Conservation (phyloP, 2,329 filamentous ascomycete species). For the Drechmeria coniospora region DNA sequence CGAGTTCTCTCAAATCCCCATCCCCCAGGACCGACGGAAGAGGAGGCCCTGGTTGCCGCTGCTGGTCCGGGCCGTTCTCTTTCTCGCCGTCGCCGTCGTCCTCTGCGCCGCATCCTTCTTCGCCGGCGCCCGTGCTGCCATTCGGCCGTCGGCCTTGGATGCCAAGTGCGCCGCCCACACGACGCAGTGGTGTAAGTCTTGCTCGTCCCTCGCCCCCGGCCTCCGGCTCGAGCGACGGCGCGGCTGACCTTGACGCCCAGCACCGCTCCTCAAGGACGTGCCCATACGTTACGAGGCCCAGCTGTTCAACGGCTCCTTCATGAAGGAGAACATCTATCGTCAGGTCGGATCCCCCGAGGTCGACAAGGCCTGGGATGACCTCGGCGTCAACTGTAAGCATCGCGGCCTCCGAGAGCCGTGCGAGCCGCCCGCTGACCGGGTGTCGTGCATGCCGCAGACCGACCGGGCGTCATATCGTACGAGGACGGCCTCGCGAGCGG, state of each 20-base stretch:
- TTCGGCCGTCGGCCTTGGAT: slow-evolving; percentile 2
- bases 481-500: slow-evolving; percentile 34
- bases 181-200: slow-evolving; percentile 20
- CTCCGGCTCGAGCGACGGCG: background rate
- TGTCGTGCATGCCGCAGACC: slow-evolving; percentile 14
- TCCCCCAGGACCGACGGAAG: no score
- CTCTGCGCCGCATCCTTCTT: slow-evolving; percentile 3
- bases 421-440: background rate
- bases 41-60: slow-evolving; percentile 7
- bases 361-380: slow-evolving; percentile 37
- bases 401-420: slow-evolving; percentile 1
- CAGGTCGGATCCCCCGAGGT: slow-evolving; percentile 33
- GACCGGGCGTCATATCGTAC: slow-evolving; percentile 30
- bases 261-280: slow-evolving; percentile 19
- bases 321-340: slow-evolving; percentile 38
- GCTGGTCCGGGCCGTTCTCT: slow-evolving; percentile 1
- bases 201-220: no score
- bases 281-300: slow-evolving; percentile 15
- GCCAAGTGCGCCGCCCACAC: slow-evolving; percentile 15
- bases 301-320: slow-evolving; percentile 40
- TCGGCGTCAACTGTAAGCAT: slow-evolving; percentile 28
- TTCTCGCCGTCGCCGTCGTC: slow-evolving; percentile 1
- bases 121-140: slow-evolving; percentile 2
- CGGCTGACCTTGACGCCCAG: no score
- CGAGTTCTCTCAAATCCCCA: no score